phyloP scores from a whole-genome alignment of 495 filamentous ascomycete genomes.

The Aspergillus bertholletiae region DNA sequence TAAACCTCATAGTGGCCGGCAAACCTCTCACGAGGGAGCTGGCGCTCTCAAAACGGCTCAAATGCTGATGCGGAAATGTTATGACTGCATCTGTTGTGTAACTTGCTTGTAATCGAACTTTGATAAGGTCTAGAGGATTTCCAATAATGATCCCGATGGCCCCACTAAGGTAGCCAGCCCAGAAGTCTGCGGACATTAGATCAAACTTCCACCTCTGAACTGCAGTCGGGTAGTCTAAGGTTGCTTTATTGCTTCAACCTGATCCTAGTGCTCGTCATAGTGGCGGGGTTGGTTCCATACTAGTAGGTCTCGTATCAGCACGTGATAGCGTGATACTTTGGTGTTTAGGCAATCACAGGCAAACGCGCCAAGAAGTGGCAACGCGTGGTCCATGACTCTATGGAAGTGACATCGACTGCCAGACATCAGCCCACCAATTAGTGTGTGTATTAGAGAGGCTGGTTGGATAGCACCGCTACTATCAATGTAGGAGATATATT shows the following conservation, averaged over 20 bases:
- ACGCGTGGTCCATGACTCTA: slow-evolving; percentile 15
- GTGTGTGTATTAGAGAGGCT: background rate
- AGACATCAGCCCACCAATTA: background rate
- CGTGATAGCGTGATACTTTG: slow-evolving; percentile 39
- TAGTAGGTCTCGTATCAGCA: slow-evolving; percentile 12
- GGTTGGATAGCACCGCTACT: background rate
- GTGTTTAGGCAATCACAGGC: slow-evolving; percentile 23
- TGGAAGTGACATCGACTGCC: background rate
- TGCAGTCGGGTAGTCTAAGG: background rate
- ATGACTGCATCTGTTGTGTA: slow-evolving; percentile 20
- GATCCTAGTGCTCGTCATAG: background rate
- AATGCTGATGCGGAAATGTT: slow-evolving; percentile 18
- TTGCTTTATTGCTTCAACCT: background rate
- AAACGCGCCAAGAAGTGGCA: slow-evolving; percentile 17
- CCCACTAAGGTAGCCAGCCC: slow-evolving; percentile 81
- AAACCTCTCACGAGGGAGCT: slow-evolving; percentile 48
- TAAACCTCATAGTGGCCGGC: background rate
- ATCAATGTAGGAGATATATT: slow-evolving; percentile 14
- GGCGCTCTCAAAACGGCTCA: slow-evolving; percentile 39
- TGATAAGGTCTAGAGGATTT: slow-evolving; percentile 83
- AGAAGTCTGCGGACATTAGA: slow-evolving; percentile 78
- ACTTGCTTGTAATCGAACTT: slow-evolving; percentile 74
- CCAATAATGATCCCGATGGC: slow-evolving; percentile 80
- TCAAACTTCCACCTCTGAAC: background rate
- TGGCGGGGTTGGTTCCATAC: background rate